Conservation (phyloP, 352 stramenopile species). For the Phytophthora tubulina region DNA sequence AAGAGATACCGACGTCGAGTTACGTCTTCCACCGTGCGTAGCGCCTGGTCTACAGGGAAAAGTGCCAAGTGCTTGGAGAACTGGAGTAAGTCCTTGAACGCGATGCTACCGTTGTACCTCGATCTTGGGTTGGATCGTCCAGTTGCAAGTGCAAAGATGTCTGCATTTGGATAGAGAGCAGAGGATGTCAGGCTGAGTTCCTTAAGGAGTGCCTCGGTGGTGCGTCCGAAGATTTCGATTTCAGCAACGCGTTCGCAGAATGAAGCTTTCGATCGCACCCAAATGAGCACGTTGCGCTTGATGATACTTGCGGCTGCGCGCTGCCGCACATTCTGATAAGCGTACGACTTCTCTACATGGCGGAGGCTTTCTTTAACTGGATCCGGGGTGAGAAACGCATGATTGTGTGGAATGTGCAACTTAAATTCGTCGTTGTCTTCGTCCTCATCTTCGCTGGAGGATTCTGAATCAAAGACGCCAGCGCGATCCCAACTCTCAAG, state of each 20-base stretch:
- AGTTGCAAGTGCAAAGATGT: conserved; percentile 56
- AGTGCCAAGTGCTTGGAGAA: conserved; percentile 78
- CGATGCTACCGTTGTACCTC: conserved; percentile 45
- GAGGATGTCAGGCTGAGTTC: conserved; percentile 45
- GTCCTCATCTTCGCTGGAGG: conserved; percentile 46
- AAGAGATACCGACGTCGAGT: conserved; percentile 61
- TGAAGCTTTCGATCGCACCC: conserved; percentile 57
- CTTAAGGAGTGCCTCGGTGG: conserved; percentile 59
- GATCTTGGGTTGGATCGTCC: conserved; percentile 26
- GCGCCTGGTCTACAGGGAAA: conserved; percentile 71
- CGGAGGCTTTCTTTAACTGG: conserved; percentile 20
- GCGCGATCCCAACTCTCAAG: conserved; percentile 64
- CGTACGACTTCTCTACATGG: conserved; percentile 51
- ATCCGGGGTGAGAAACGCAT: not conserved
- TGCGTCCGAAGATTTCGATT: conserved; percentile 70
- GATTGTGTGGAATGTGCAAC: not conserved
- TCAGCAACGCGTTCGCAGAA: conserved; percentile 70
- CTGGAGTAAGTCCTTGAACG: conserved; percentile 66
- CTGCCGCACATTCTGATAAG: conserved; percentile 66
- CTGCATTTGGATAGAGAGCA: conserved; percentile 17
- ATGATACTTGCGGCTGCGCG: conserved; percentile 66
- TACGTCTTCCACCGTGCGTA: conserved; percentile 67
- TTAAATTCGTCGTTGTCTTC: conserved; percentile 41
- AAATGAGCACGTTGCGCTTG: conserved; percentile 66
- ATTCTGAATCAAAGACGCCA: conserved; percentile 65